These are phyloP conservation scores for Oleoguttula mirabilis DNA, from an alignment of 495 filamentous ascomycete species.

Conservation along the genomic window DNA sequence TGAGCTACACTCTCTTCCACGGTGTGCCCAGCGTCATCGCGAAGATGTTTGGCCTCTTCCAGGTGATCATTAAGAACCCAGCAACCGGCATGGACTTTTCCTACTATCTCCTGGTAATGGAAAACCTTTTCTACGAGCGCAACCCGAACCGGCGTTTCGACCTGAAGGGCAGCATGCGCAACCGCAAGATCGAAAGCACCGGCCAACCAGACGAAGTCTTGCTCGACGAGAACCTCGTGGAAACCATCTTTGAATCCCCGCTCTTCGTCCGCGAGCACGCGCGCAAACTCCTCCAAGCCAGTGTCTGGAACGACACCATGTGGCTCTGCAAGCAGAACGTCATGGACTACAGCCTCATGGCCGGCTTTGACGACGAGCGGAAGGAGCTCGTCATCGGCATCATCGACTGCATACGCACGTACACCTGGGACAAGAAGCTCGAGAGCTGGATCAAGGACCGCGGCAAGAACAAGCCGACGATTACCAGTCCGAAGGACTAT, in stretches of 20 bases:
- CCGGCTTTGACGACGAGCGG: slow-evolving; percentile 79
- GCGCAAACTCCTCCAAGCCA: slow-evolving; percentile 70
- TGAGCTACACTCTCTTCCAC: slow-evolving; percentile 91
- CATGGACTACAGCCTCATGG: slow-evolving; percentile 99
- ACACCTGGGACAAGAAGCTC: slow-evolving; percentile 98
- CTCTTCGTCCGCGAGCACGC: slow-evolving; percentile 88
- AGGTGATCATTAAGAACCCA: slow-evolving; percentile 91
- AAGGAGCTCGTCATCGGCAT: slow-evolving; percentile 93
- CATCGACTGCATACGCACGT: slow-evolving; percentile 96
- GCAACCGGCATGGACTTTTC: slow-evolving; percentile 87
- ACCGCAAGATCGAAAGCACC: slow-evolving; percentile 87
- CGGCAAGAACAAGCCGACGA: slow-evolving; percentile 82
- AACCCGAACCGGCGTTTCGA: slow-evolving; percentile 77
- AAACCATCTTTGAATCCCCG: slow-evolving; percentile 95
- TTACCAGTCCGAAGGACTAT: slow-evolving; percentile 96
- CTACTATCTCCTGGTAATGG: slow-evolving; percentile 89
- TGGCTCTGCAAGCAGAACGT: slow-evolving; percentile 87
- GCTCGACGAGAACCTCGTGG: slow-evolving; percentile 97
- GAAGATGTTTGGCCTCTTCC: slow-evolving; percentile 98
- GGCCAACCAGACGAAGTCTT: slow-evolving; percentile 93
- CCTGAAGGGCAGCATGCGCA: slow-evolving; percentile 95
- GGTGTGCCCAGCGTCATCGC: slow-evolving; percentile 94
- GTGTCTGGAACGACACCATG: slow-evolving; percentile 91
- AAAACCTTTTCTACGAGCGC: slow-evolving; percentile 97
- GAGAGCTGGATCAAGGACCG: slow-evolving; percentile 98